Conservation (phyloP, 2,329 filamentous ascomycete genomes). For the Venturia effusa region DNA sequence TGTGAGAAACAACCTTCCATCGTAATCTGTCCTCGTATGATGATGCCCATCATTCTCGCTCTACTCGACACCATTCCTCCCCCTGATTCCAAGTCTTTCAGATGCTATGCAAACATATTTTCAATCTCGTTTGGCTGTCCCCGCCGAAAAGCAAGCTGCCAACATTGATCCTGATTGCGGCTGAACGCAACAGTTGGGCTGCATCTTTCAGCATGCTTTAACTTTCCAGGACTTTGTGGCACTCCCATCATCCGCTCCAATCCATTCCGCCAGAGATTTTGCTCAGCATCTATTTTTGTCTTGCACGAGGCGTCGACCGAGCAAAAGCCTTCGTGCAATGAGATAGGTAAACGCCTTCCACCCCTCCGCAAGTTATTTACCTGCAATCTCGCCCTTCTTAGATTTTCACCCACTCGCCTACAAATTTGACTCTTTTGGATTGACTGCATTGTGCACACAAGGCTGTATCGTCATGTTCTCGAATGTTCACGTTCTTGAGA, state of each 20-base stretch:
- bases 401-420: neutral
- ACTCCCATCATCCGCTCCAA: neutral
- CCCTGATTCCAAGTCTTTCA: no score
- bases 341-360: neutral
- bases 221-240: neutral
- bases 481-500: constrained; percentile 12
- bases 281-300: neutral
- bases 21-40: no score
- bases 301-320: neutral
- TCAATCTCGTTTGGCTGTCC: neutral
- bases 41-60: neutral
- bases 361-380: neutral
- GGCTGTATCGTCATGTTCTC: neutral
- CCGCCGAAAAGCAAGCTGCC: neutral
- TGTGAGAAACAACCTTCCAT: no score
- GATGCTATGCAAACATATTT: no score
- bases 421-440: neutral
- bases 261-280: neutral
- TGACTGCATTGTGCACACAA: neutral
- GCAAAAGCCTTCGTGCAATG: neutral
- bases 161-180: neutral
- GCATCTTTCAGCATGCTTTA: neutral
- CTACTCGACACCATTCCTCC: neutral
- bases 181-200: neutral
- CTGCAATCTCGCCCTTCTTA: neutral